phyloP scores from a whole-genome alignment of 2,329 filamentous ascomycete genomes.

The Fusarium sp. region DNA sequence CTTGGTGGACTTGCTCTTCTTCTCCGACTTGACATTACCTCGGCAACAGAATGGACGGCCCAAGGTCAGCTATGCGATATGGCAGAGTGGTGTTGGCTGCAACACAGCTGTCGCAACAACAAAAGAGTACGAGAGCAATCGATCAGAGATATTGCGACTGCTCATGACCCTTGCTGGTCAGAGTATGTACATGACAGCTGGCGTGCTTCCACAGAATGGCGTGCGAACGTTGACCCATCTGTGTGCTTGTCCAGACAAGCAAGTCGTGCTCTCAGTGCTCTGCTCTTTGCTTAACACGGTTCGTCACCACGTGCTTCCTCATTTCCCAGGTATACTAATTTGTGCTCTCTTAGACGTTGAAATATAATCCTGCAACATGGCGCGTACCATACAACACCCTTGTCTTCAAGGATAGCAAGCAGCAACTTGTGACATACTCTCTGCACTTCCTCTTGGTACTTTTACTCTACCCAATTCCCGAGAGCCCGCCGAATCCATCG shows the following conservation, averaged over 20 bases:
- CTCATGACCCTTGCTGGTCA: slow-evolving; percentile 88
- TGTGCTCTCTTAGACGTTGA: slow-evolving; percentile 75
- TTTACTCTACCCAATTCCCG: slow-evolving; percentile 88
- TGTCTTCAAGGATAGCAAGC: slow-evolving; percentile 90
- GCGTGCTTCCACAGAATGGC: slow-evolving; percentile 82
- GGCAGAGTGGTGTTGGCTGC: slow-evolving; percentile 97
- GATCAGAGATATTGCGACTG: slow-evolving; percentile 88
- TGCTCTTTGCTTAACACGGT: slow-evolving; percentile 96
- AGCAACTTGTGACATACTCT: slow-evolving; percentile 91
- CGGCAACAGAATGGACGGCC: slow-evolving; percentile 76
- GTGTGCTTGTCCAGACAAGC: slow-evolving; percentile 88
- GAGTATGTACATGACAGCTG: slow-evolving; percentile 92
- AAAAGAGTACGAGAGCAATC: slow-evolving; percentile 92
- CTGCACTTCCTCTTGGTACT: slow-evolving; percentile 90
- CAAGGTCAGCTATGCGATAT: slow-evolving; percentile 93
- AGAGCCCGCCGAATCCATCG: slow-evolving; percentile 72
- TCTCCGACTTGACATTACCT: slow-evolving; percentile 88
- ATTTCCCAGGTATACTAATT: slow-evolving; percentile 13
- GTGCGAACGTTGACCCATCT: slow-evolving; percentile 90
- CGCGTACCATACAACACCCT: slow-evolving; percentile 93
- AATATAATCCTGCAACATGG: slow-evolving; percentile 96
- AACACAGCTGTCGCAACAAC: slow-evolving; percentile 89
- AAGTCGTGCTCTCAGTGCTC: slow-evolving; percentile 87
- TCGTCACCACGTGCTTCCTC: slow-evolving; percentile 50
- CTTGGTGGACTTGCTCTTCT: slow-evolving; percentile 90